Percentiles rank a stretch among this genome's conserved stretches.
Evolutionary conservation across 768 basidiomycete genomes (phyloP).

Genomic region (Phaffia australis): DNA sequence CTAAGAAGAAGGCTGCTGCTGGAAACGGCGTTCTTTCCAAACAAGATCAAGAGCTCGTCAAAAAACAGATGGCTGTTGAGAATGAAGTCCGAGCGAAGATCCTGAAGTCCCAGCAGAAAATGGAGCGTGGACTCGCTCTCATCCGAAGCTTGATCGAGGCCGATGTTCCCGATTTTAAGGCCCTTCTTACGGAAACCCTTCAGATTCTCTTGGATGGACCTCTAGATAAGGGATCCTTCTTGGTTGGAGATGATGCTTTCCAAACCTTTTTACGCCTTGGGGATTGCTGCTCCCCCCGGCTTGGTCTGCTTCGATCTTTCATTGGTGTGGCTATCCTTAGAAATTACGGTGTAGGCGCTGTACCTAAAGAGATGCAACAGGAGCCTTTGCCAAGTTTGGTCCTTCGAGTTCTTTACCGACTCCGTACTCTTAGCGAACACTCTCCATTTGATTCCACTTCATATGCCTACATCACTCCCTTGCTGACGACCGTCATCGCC

Average conservation of each 20-base stretch:
- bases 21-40: slow-evolving; percentile 53
- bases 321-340: slow-evolving; percentile 76
- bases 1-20: slow-evolving; percentile 58
- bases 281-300: slow-evolving; percentile 58
- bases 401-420: slow-evolving; percentile 70
- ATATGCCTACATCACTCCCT: slow-evolving; percentile 66
- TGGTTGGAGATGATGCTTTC: slow-evolving; percentile 57
- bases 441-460: slow-evolving; percentile 73
- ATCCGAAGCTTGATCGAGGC: slow-evolving; percentile 52
- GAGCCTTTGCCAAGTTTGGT: slow-evolving; percentile 63
- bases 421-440: slow-evolving; percentile 71
- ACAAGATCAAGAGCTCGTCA: slow-evolving; percentile 70
- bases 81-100: slow-evolving; percentile 55
- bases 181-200: slow-evolving; percentile 51
- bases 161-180: slow-evolving; percentile 47
- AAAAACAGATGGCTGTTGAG: slow-evolving; percentile 75
- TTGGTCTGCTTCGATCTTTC: slow-evolving; percentile 59
- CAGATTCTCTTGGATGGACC: slow-evolving; percentile 56
- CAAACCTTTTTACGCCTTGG: slow-evolving; percentile 70
- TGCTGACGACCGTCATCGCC: slow-evolving; percentile 57
- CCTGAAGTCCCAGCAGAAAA: slow-evolving; percentile 43
- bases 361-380: slow-evolving; percentile 60
- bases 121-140: slow-evolving; percentile 61
- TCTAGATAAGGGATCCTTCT: slow-evolving; percentile 48
- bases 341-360: slow-evolving; percentile 51